Evolutionary conservation across 352 stramenopile species (phyloP), one percentile per base, ranked within the genome.

Genomic region (Globisporangium cederbergense): DNA sequence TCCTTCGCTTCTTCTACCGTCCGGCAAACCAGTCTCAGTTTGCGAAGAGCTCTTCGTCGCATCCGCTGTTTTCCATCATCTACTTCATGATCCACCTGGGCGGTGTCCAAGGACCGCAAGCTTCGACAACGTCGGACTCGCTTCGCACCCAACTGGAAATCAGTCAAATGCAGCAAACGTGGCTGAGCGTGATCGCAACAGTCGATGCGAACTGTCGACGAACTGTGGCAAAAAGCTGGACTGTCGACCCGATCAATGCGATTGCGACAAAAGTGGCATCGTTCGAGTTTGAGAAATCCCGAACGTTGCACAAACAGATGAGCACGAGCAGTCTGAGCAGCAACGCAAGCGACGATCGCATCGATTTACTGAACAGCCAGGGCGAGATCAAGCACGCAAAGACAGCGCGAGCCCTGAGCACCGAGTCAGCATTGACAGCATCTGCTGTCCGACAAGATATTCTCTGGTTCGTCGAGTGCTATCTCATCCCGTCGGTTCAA

Each of bases 1-100:
- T 78, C 71, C 66, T 95, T 36, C 67, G 71, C 2, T 83, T 91
- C 63, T 90, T 92, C 52, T 92, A 90, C 58, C 79, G 86, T 18
- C 74, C 78, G 16, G 73, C 84, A 1, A 90, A 89, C 36, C 64
- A 74, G 43, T 81, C 76, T 2, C 77, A 86, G 62, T 79, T 90
- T 34, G 58, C 62, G 6, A 77, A 83, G 30, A 73, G 62, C 13
- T 81, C 74, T 7, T 90, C 80, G 20, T 79, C 73, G 14, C 75
- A 90, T 58, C 81, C 83, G 2, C 63, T 86, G 0, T 86, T 77
- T 54, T 75, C 81, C 3, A 74, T 88, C 22, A 72, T 89, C 20
- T 77, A 88, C 38, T 81, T 77, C 32, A 74, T 70, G 22, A 64
- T 58, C 20, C n/a, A 59, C 9, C 20, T 67, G 16, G 53, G 43